A percentile compares a stretch with the other conserved stretches of the same genome.
Evolutionary conservation across 73 alveolate genomes (phyloP).

Genomic region (Effrenium voratum): DNA sequence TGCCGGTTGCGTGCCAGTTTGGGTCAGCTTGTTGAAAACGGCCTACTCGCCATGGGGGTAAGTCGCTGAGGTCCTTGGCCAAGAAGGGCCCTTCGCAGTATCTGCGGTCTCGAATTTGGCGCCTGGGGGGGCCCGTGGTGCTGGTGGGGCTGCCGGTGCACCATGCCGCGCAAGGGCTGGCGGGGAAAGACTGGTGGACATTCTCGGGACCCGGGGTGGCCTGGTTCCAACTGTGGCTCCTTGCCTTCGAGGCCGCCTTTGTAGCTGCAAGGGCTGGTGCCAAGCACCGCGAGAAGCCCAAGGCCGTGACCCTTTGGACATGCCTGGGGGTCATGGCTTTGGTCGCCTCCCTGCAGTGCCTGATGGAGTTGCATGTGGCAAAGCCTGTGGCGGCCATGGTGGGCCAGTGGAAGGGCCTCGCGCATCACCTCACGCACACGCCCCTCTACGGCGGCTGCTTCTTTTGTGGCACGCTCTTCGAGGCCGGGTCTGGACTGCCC

Average conservation of each 20-base stretch:
- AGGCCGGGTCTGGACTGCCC: neutral
- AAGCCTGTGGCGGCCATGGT: neutral
- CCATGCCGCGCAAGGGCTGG: slow-evolving; percentile 24
- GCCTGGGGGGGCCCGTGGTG: slow-evolving; percentile 34
- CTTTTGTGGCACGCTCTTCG: slow-evolving; percentile 17
- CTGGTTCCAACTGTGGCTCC: slow-evolving; percentile 51
- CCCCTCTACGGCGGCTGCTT: slow-evolving; percentile 43
- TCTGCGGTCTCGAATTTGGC: slow-evolving; percentile 16
- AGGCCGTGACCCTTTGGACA: neutral
- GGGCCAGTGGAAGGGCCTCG: slow-evolving; percentile 18
- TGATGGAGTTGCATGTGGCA: slow-evolving; percentile 24
- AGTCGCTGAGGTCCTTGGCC: slow-evolving; percentile 47
- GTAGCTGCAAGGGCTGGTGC: neutral
- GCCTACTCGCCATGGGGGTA: no score
- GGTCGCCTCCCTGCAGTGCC: neutral
- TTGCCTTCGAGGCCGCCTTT: slow-evolving; percentile 4
- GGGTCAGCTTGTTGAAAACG: no score
- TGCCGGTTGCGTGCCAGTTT: no score
- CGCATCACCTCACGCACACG: slow-evolving; percentile 52
- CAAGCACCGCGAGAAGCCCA: neutral
- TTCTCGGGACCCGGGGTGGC: slow-evolving; percentile 54
- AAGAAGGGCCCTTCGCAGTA: neutral
- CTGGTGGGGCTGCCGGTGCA: slow-evolving; percentile 36
- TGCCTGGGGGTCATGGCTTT: neutral
- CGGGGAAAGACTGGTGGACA: neutral